Percentiles rank a stretch among this genome's conserved stretches.
phyloP scores from a whole-genome alignment of 1,284 basidiomycete genomes.

The Vanrija sp. region DNA sequence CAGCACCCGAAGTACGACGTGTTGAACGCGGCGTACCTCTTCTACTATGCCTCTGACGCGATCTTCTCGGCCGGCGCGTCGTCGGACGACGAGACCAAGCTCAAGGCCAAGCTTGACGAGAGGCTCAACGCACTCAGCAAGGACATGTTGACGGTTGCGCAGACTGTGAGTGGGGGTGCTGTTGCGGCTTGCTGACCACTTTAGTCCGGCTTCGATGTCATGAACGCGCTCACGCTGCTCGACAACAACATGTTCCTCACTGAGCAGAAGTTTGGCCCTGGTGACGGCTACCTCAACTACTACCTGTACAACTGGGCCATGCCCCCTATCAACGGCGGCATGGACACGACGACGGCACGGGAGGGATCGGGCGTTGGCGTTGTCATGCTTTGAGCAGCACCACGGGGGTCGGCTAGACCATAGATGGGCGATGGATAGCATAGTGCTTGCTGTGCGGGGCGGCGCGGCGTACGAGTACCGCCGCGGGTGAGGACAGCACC shows the following conservation, averaged over 20 bases:
- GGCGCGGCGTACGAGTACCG: too few species aligned
- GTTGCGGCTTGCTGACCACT: not conserved
- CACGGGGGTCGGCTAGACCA: too few species aligned
- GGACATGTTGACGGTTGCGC: constrained; percentile 75
- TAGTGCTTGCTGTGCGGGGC: too few species aligned
- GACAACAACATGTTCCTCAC: constrained; percentile 81
- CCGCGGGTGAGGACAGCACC: too few species aligned
- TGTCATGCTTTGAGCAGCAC: constrained; percentile 44
- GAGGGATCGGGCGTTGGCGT: constrained; percentile 45
- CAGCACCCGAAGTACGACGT: constrained; percentile 46
- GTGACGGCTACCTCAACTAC: constrained; percentile 76
- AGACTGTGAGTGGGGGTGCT: constrained; percentile 47
- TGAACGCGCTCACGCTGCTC: constrained; percentile 92
- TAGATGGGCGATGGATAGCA: too few species aligned
- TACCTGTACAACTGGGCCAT: constrained; percentile 94
- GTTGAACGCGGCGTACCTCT: constrained; percentile 56
- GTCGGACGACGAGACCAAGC: constrained; percentile 53
- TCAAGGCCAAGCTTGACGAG: constrained; percentile 61
- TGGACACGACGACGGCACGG: constrained; percentile 25
- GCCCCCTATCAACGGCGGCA: constrained; percentile 64
- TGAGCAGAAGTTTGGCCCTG: constrained; percentile 84
- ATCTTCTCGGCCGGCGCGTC: constrained; percentile 32
- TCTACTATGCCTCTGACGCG: constrained; percentile 54
- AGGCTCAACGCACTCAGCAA: constrained; percentile 69
- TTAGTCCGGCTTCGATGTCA: constrained; percentile 83